These are phyloP conservation scores for Kwoniella europaea DNA, from an alignment of 768 basidiomycete species.

Conservation along the genomic window DNA sequence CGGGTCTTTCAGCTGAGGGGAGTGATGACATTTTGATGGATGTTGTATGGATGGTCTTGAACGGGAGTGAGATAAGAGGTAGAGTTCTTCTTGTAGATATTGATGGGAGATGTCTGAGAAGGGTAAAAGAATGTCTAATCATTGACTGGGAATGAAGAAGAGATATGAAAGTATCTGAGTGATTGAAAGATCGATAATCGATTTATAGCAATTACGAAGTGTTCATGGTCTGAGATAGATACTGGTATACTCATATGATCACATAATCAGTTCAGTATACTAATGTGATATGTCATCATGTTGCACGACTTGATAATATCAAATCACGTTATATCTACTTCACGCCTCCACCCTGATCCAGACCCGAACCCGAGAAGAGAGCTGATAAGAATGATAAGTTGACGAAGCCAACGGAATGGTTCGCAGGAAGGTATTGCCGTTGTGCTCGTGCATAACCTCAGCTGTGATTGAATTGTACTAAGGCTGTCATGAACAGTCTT, in stretches of 20 bases:
- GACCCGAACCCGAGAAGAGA: too few relatives aligned
- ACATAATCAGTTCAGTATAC: background rate
- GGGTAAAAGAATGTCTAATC: background rate
- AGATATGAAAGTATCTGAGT: too few relatives aligned
- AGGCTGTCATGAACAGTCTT: too few relatives aligned
- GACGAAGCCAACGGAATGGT: too few relatives aligned
- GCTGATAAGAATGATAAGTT: too few relatives aligned
- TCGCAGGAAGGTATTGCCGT: too few relatives aligned
- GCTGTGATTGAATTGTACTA: too few relatives aligned
- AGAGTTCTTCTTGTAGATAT: background rate
- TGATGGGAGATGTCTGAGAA: background rate
- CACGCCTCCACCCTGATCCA: background rate
- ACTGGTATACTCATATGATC: background rate
- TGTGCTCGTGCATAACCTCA: too few relatives aligned
- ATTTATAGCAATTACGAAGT: too few relatives aligned
- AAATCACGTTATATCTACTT: background rate
- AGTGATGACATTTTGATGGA: background rate
- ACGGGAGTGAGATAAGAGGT: background rate
- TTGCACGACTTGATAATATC: background rate
- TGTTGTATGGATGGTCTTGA: background rate
- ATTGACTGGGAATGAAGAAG: background rate
- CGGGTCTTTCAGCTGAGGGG: conserved; percentile 17
- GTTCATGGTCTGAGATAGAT: background rate
- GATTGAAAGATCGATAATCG: too few relatives aligned
- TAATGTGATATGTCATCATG: background rate